A percentile compares a stretch with the other conserved stretches of the same genome.
Evolutionary conservation across 2,329 filamentous ascomycete species (phyloP).

Genomic region (Paecilomyces variotii): DNA sequence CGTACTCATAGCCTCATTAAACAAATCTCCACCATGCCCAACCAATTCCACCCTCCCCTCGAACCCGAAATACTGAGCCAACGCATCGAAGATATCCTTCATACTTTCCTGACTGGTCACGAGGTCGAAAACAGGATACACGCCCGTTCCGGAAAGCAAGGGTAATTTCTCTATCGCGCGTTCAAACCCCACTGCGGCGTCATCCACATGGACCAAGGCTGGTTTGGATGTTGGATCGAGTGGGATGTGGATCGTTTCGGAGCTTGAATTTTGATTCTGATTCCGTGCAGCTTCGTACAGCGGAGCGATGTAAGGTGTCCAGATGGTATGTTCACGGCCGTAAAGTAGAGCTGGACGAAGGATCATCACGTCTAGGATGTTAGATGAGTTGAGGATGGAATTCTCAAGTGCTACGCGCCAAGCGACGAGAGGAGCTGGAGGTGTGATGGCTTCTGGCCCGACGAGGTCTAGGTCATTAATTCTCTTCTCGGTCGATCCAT

Average conservation of each 20-base stretch:
- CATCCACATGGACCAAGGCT: constrained; percentile 31
- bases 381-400: constrained; percentile 19
- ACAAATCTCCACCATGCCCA: constrained; percentile 14
- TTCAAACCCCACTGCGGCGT: constrained; percentile 26
- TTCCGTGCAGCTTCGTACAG: constrained; percentile 16
- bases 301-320: constrained; percentile 16
- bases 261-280: constrained; percentile 9
- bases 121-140: constrained; percentile 33
- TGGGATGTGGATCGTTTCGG: constrained; percentile 11
- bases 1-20: constrained; percentile 19
- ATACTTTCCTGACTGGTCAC: constrained; percentile 24
- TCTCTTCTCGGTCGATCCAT: constrained; percentile 19
- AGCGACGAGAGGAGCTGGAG: constrained; percentile 16
- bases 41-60: constrained; percentile 18
- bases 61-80: constrained; percentile 15
- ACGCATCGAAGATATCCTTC: constrained; percentile 17
- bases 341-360: constrained; percentile 27
- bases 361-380: constrained; percentile 27
- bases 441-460: constrained; percentile 10
- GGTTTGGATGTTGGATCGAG: constrained; percentile 14
- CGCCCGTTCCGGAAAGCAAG: constrained; percentile 16
- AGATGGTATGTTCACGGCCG: constrained; percentile 25
- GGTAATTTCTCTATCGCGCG: constrained; percentile 22
- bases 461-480: constrained; percentile 24
- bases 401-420: constrained; percentile 27